A percentile compares a stretch with the other conserved stretches of the same genome.
Evolutionary conservation across 805 yeast species (phyloP).

Genomic region (Ogataea paraovalis): DNA sequence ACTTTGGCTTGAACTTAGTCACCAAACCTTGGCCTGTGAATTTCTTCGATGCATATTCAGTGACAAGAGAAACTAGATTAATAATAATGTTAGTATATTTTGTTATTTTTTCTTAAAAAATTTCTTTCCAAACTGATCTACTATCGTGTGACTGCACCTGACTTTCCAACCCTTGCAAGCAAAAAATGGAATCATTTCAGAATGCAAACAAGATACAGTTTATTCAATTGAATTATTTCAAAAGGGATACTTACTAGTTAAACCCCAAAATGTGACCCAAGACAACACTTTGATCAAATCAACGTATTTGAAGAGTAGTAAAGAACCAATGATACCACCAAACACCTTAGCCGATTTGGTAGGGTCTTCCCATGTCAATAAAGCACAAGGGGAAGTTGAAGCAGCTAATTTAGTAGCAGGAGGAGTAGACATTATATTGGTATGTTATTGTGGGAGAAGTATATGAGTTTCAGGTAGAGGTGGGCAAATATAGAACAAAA

Average conservation of each 20-base stretch:
- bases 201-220: too few relatives aligned
- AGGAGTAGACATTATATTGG: not conserved
- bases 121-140: not conserved
- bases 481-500: too few relatives aligned
- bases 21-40: conserved; percentile 79
- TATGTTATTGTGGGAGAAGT: not conserved
- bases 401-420: not conserved
- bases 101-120: too few relatives aligned
- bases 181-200: too few relatives aligned
- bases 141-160: conserved; percentile 1
- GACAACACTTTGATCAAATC: conserved; percentile 59
- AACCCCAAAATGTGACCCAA: conserved; percentile 54
- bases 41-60: conserved; percentile 71
- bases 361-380: conserved; percentile 77
- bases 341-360: conserved; percentile 71
- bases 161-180: too few relatives aligned
- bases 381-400: conserved; percentile 20
- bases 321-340: conserved; percentile 53
- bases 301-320: conserved; percentile 58
- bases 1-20: conserved; percentile 67
- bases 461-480: too few relatives aligned
- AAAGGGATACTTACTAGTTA: conserved; percentile 31
- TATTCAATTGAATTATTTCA: too few relatives aligned
- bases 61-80: conserved; percentile 52
- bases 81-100: conserved; percentile 2